Evolutionary conservation across 2,329 filamentous ascomycete species (phyloP), one percentile per base, ranked within the genome.

Genomic region (Fusarium sp.): DNA sequence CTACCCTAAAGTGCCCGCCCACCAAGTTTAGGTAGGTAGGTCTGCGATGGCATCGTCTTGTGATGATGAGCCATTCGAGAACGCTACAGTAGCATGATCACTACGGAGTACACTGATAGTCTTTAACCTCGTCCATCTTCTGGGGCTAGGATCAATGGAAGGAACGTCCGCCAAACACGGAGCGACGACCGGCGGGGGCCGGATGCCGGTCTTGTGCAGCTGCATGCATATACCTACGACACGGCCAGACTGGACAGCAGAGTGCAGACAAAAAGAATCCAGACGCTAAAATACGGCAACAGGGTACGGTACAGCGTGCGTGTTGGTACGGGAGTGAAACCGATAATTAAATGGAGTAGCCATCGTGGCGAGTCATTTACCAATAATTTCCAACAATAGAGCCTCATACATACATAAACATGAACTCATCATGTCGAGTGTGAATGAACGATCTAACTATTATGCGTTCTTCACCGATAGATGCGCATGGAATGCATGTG

Each of bases 121-220:
- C 41, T 51, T 26, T 28, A 18, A 36, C 55, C 32, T 28, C 22
- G 15, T 28, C 32, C 30, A 30, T 51, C 56, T 30, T 38, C 35
- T 51, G 20, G 32, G 56, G 22, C 42, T 39, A 59, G 58, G 59
- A 53, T 63, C 35, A 58, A 70, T 67, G 45, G 67, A 70, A 68
- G 47, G 35, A 51, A 63, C 51, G 28, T 54, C 68, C 66, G 63
- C 60, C 48, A 65, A 62, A 66, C 56, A 45, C 47, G 69, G 59
- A 75, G 64, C 44, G 61, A 68, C 47, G 66, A 70, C 76, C 70
- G 66, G 73, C 66, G 69, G 73, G 68, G 73, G 74, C 73, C 70
- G 76, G 73, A 78, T 66, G 76, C 73, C 75, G 60, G 74, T 42
- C 71, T 71, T 78, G 73, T 71, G 58, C 68, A 67, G 68, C 66